A percentile compares a stretch with the other conserved stretches of the same genome.
Conservation (phyloP, 257 asterid species). For the Anisodus tanguticus region DNA sequence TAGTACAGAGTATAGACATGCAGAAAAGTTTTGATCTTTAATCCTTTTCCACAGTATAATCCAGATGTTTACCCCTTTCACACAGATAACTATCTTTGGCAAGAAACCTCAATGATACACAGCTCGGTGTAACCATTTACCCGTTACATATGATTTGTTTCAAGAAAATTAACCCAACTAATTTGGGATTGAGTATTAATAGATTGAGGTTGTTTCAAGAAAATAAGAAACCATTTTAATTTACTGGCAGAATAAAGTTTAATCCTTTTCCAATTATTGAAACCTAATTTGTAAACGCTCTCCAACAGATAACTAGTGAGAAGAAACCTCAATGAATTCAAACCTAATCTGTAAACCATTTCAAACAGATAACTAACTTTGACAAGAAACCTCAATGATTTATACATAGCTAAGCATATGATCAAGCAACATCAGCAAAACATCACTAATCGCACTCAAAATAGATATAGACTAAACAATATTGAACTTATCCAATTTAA, state of each 20-base stretch:
- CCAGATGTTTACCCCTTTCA: neutral
- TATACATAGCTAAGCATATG: neutral
- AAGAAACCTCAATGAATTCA: neutral
- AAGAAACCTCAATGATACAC: neutral
- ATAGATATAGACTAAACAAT: neutral
- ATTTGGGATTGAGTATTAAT: neutral
- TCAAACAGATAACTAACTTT: neutral
- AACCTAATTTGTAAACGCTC: neutral
- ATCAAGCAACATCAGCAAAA: neutral
- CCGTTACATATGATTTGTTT: neutral
- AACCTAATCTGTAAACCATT: neutral
- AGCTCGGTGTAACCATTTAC: neutral
- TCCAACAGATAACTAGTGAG: neutral
- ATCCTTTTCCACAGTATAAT: neutral
- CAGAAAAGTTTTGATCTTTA: neutral
- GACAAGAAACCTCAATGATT: neutral
- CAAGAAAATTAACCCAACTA: neutral
- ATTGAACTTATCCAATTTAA: neutral
- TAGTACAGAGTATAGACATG: neutral
- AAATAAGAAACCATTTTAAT: neutral
- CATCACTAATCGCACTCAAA: neutral
- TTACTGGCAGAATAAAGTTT: neutral
- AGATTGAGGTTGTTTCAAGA: neutral
- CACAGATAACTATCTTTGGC: neutral
- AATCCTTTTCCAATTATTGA: neutral